Evolutionary conservation across 1,139 yeast genomes (phyloP), one percentile per base, ranked within the genome.

Genomic region (Diutina rugosa): DNA sequence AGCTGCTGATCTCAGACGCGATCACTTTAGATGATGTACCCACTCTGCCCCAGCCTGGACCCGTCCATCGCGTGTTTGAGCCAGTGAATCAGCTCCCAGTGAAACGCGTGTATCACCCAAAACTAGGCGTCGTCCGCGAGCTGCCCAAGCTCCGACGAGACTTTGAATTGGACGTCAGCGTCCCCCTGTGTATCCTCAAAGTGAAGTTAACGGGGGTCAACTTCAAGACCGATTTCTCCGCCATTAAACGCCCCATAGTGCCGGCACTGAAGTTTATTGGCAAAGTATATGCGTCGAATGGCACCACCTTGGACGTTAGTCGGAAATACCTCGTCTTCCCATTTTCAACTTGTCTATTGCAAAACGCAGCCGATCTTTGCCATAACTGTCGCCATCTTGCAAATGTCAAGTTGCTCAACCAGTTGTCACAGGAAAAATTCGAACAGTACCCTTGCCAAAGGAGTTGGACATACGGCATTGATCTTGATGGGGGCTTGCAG

Each of bases 401-500:
- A 10, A 47, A 56, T 46, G 32, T 45, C 16, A 52, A 32, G 29
- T 29, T 53, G 16, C 49, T 54, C 2, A 46, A 59, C 10, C 57
- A 59, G 18, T 51, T 58, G 35, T 53, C 56, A 16, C 56, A 59
- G 4, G 63, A 63, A 55, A 58, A 57, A 8, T 35, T 57, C 10
- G 63, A 64, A 51, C 57, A 58, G 4, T 58, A 58, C 54, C 63
- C 65, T 1, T 74, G 79, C 58, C 53, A 62, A 7, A 60, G 61
- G 28, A 60, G 62, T 47, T 64, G 68, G 59, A 67, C 66, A n/a
- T 71, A 72, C 60, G 79, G 79, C 0, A 58, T 59, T 8, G 71
- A 71, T 54, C 56, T 74, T 7, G 72, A 74, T 56, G 79, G 79
- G 4, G 79, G 79, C 1, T 61, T 75, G 29, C 78, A 74, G 59